Base-by-base conservation (phyloP, 441 rosid species). In the Populus hybrid region DNA sequence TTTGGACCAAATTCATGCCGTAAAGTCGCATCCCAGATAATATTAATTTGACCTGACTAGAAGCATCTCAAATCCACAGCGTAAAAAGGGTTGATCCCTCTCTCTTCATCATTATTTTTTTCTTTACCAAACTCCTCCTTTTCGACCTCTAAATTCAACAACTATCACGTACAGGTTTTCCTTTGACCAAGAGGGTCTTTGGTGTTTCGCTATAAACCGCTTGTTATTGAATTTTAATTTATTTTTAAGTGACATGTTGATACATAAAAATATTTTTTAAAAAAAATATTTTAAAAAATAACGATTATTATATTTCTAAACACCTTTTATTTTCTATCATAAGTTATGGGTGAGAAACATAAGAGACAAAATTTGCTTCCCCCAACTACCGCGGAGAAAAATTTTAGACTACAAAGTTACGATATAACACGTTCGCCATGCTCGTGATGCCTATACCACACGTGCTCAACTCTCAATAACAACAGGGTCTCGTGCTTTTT, bases 31-130 rank as follows among this genome's bases (percentile, higher is more conserved):
- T 32, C 64, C 71, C 66, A 50, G 80, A 72, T 24, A 10, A 46
- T 24, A 2, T 21, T 18, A 59, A 6, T 77, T 76, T 77, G 74
- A 77, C 69, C 61, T 70, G 40, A 57, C 79, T 28, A 34, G 1
- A 57, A 34, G 18, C 23, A 21, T 8, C 67, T 20, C 65, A 24
- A 9, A 20, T 59, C 20, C 26, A 50, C 10, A 40, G 24, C 34
- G 66, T 42, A 8, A 23, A 46, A 46, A 12, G 53, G 53, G 18
- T 1, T 12, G 6, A 46, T 12, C 18, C 18, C 4, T 12, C 53
- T 1, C 53, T 42, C 18, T 46, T 14, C 11, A 46, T 12, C 4
- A 4, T 14, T 12, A 0, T 46, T 46, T 46, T 34, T 14, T 46
- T 1, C 57, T 1, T 63, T 20, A 18, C 67, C 67, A 21, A 46